Evolutionary conservation across 495 filamentous ascomycete species (phyloP), one percentile per base, ranked within the genome.

Genomic region (Friedmanniomyces simplex): DNA sequence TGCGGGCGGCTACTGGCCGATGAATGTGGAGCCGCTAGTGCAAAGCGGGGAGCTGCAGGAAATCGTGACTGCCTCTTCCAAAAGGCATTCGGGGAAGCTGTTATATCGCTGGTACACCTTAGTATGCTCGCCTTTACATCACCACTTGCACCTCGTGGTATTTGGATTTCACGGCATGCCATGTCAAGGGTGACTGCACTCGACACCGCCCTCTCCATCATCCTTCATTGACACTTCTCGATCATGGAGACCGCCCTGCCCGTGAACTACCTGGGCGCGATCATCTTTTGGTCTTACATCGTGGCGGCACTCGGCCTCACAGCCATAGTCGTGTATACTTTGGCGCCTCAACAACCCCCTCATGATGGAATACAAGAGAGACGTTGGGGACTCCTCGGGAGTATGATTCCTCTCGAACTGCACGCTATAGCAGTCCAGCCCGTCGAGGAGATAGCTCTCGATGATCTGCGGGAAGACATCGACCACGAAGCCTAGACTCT

Each of bases 391-490:
- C 65, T 72, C 67, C 26, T 67, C 49, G 48, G 46, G 62, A 14
- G 57, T 58, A 58, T 73, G 66, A 4, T 70, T 72, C 57, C 80
- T 73, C 6, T 82, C 74, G 79, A 83, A 21, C 65, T 71, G 59
- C 75, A 80, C 16, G 71, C 73, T 28, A 54, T 68, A 46, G 56
- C 21, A 57, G 50, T 63, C 64, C 21, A 58, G 54, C 13, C 62
- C 48, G 45, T 63, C 54, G 26, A 59, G 41, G 6, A 55, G 14
- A 50, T 66, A 68, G 50, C 67, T 65, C 63, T 82, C 77, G 37
- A 84, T 60, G 36, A 78, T 75, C 72, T 77, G 75, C 20, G 81
- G 80, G 60, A 82, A 87, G 73, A 80, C 76, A 68, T 89, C 87
- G 16, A 70, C 66, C 12, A 86, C 65, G 61, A 77, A 89, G 1